Base-by-base conservation (phyloP, 495 filamentous ascomycete genomes). In the Hyaloscypha bicolor region DNA sequence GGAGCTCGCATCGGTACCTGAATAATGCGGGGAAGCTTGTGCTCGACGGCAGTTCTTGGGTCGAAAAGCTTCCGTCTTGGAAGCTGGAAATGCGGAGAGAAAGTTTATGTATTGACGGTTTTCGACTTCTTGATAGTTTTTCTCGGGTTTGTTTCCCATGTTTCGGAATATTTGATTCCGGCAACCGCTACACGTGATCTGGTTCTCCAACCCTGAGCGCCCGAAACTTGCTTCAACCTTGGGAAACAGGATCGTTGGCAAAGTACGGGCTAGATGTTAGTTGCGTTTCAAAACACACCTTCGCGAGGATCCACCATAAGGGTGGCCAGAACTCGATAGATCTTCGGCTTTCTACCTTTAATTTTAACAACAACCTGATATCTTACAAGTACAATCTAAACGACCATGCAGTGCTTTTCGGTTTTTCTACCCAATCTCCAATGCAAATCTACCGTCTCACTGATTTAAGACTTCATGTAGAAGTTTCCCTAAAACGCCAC, bases 401-500 rank as follows among this genome's bases (percentile, higher is more conserved):
- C 59, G 6, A 25, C 59, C 30, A 25, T 37, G 21, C n/a, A 45
- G 9, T 42, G 33, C 59, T 9, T 19, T 6, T 16, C 16, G 42
- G 6, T 48, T 48, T 48, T 62, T 37, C 55, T 37, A 56, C 30
- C 53, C 53, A 29, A 35, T 59, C 55, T 48, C 33, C 25, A 21
- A 57, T 48, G 42, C 16, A 48, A 19, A 48, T 48, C 11, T 16
- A 4, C 2, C 60, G 11, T 35, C 53, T 64, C 64, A 74, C 57
- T 76, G 35, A 58, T 64, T 74, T 65, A 93, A 70, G 16, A 93
- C 84, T 33, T 78, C 80, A 9, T 77, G 79, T 55, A 92, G 72
- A 39, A 96, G 73, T 53, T 78, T 86, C 16, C 92, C 92, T 68
- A 94, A 81, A 29, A 94, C 84, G 6, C 93, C 93, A 61, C 92